A percentile compares a stretch with the other conserved stretches of the same genome.
These are phyloP conservation scores for Leccinum subtestaceum DNA, from an alignment of 768 basidiomycete genomes.

Conservation along the genomic window DNA sequence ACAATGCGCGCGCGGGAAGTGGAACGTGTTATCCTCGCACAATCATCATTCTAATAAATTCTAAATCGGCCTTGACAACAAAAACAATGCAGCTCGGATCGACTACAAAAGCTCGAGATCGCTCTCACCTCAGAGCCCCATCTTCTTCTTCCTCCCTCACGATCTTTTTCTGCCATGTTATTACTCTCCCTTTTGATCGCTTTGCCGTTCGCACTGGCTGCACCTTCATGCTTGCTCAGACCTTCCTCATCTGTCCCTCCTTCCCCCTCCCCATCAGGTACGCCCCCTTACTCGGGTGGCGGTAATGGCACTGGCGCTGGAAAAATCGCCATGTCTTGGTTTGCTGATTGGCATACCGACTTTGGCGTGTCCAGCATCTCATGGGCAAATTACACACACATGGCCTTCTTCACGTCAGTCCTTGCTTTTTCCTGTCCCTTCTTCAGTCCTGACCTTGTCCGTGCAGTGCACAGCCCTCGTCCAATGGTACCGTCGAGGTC, in stretches of 20 bases:
- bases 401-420: slow-evolving; percentile 61
- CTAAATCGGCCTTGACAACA: slow-evolving; percentile 10
- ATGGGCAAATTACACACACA: slow-evolving; percentile 66
- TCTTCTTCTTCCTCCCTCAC: slow-evolving; percentile 7
- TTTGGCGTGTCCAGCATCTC: slow-evolving; percentile 49
- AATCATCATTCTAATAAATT: neutral
- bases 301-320: slow-evolving; percentile 27
- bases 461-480: slow-evolving; percentile 24
- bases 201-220: slow-evolving; percentile 29
- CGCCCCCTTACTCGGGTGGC: slow-evolving; percentile 12
- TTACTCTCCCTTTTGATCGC: slow-evolving; percentile 21
- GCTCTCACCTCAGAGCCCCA: neutral
- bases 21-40: neutral
- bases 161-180: slow-evolving; percentile 23
- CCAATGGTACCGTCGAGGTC: slow-evolving; percentile 13
- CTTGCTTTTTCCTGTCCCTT: neutral
- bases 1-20: neutral
- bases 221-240: slow-evolving; percentile 26
- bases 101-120: slow-evolving; percentile 15
- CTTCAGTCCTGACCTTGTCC: neutral
- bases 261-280: neutral
- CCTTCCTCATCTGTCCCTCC: slow-evolving; percentile 3
- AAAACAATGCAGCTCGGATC: slow-evolving; percentile 9
- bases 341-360: slow-evolving; percentile 61
- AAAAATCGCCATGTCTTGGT: slow-evolving; percentile 61